phyloP scores from a whole-genome alignment of 2,329 filamentous ascomycete genomes.

The Xylariaceae sp. region DNA sequence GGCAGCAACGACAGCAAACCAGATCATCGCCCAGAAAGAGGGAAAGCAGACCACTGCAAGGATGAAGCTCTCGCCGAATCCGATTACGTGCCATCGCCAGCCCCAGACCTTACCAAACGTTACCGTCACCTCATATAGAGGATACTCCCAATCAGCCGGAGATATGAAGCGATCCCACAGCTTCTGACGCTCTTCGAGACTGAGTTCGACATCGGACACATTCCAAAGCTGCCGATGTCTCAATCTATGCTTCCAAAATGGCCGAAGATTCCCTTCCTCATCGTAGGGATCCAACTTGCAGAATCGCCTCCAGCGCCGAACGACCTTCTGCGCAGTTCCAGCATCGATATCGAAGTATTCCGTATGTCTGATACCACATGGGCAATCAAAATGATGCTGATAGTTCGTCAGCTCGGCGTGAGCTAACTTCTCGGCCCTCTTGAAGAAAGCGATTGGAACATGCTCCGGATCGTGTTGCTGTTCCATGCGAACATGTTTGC shows the following conservation, averaged over 20 bases:
- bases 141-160: neutral
- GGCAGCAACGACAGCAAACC: too few relatives aligned
- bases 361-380: neutral
- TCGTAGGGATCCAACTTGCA: conserved; percentile 6
- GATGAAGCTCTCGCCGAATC: neutral
- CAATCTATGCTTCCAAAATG: conserved; percentile 5
- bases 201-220: neutral
- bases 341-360: conserved; percentile 6
- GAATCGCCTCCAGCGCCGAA: conserved; percentile 6
- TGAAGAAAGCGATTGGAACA: conserved; percentile 3
- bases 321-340: conserved; percentile 1
- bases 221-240: neutral
- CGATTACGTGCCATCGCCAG: neutral
- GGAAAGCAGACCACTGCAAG: neutral
- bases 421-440: conserved; percentile 4
- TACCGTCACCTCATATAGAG: too few relatives aligned
- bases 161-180: neutral
- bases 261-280: conserved; percentile 1
- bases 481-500: conserved; percentile 1
- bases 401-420: conserved; percentile 4
- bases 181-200: neutral
- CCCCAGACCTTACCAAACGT: neutral
- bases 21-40: neutral
- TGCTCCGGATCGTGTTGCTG: conserved; percentile 7
- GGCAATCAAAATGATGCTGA: conserved; percentile 1